phyloP scores from a whole-genome alignment of 129 eudicot genomes.

The Lactuca saligna region DNA sequence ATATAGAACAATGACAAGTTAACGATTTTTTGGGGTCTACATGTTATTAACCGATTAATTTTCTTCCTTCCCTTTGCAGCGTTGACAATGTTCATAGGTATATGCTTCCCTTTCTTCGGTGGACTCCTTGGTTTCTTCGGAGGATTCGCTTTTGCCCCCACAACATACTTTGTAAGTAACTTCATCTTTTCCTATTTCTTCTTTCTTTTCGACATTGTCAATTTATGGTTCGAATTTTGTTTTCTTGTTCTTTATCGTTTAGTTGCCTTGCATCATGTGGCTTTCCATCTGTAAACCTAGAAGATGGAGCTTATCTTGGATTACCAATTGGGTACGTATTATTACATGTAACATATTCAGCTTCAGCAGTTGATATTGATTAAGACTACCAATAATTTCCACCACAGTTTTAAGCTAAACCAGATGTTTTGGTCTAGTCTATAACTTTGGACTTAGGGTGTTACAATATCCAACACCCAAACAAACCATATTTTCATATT shows the following conservation, averaged over 20 bases:
- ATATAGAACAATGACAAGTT: neutral
- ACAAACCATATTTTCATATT: neutral
- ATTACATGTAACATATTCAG: neutral
- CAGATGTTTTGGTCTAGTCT: too few species aligned
- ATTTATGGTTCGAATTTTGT: neutral
- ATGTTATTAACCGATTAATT: neutral
- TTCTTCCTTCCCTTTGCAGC: constrained; percentile 36
- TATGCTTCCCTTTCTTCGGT: constrained; percentile 63
- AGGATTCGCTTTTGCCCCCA: constrained; percentile 75
- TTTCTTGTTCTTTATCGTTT: constrained; percentile 10
- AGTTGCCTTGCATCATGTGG: constrained; percentile 97
- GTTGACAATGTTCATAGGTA: constrained; percentile 60
- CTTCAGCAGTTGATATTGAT: too few species aligned
- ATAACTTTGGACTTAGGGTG: too few species aligned
- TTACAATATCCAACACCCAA: neutral
- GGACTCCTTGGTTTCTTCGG: constrained; percentile 74
- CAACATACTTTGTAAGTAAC: constrained; percentile 63
- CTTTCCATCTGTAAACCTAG: constrained; percentile 70
- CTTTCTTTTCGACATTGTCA: neutral
- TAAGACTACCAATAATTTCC: too few species aligned
- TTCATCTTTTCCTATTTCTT: constrained; percentile 1
- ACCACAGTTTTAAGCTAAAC: too few species aligned
- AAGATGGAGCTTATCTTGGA: constrained; percentile 72
- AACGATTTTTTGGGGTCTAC: neutral
- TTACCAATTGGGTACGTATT: constrained; percentile 68